Evolutionary conservation across 352 stramenopile genomes (phyloP).

Genomic region (Globisporangium echinulatum): DNA sequence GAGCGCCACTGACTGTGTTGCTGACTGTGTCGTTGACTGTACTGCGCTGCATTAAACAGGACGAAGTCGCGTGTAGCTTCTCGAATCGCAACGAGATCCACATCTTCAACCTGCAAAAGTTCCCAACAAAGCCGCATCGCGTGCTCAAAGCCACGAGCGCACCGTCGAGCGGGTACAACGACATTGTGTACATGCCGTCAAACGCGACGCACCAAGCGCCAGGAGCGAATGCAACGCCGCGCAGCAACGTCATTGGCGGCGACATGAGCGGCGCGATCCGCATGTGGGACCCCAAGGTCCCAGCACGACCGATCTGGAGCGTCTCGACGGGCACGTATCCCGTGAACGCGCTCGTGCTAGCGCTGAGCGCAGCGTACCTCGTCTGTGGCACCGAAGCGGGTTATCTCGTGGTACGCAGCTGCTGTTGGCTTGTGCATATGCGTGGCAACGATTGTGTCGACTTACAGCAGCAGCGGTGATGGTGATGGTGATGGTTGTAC

Average conservation of each 20-base stretch:
- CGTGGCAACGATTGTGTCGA: not conserved
- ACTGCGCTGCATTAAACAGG: slow-evolving; percentile 16
- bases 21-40: not conserved
- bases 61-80: slow-evolving; percentile 72
- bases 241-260: slow-evolving; percentile 36
- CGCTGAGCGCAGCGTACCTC: slow-evolving; percentile 35
- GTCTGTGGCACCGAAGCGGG: slow-evolving; percentile 58
- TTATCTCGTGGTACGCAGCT: slow-evolving; percentile 36
- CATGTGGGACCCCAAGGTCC: slow-evolving; percentile 59
- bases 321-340: slow-evolving; percentile 41
- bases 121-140: slow-evolving; percentile 48
- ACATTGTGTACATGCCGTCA: slow-evolving; percentile 47
- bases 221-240: slow-evolving; percentile 11
- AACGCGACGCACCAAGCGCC: not conserved
- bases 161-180: slow-evolving; percentile 73
- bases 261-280: slow-evolving; percentile 60
- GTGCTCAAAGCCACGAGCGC: slow-evolving; percentile 59
- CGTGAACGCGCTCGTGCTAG: slow-evolving; percentile 45
- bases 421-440: not conserved
- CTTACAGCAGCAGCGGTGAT: no score
- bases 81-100: slow-evolving; percentile 69
- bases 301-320: slow-evolving; percentile 42
- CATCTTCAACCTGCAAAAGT: slow-evolving; percentile 70
- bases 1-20: not conserved
- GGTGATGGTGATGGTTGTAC: not conserved